Base-by-base conservation (phyloP, 1,284 basidiomycete genomes). In the Ceratobasidium theobromae region DNA sequence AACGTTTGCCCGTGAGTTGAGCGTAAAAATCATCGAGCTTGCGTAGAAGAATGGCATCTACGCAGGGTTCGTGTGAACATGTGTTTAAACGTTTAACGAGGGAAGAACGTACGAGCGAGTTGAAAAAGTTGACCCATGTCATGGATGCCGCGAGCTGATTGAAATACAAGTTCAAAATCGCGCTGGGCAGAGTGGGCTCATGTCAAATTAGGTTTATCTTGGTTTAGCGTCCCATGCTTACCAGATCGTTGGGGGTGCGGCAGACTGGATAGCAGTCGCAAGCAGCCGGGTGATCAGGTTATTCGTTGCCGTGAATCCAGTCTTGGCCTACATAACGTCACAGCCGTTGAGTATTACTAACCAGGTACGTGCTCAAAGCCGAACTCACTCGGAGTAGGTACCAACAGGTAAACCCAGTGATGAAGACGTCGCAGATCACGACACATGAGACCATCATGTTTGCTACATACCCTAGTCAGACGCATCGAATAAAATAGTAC, bases 111-210 rank as follows among this genome's bases (percentile, higher is more conserved):
- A 58, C 54, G 30, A 60, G 18, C n/a, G 57, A 60, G 45, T 60
- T 60, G 57, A 60, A 60, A 60, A 60, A 49, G 33, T 60, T 60
- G 21, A 60, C 57, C 57, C 43, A 49, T 23, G 57, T 60, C 28
- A 30, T 60, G 4, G 23, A 30, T 12, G 57, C 43, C 18, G 57
- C 57, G 12, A 28, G 43, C 2, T 11, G 23, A 30, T 60, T 60
- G 30, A 32, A 49, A 38, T 60, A 60, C 57, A 60, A 60, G 16
- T 60, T 60, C n/a, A 60, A 21, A 45, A 60, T 60, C 12, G 57
- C 57, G 23, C 57, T 60, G 14, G 27, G 16, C 27, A 25, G n/a
- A n/a, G n/a, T n/a, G n/a, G n/a, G n/a, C n/a, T n/a, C n/a, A n/a
- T n/a, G n/a, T n/a, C n/a, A n/a, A n/a, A n/a, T n/a, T n/a, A n/a